These are phyloP conservation scores for Turritis glabra DNA, from an alignment of 345 rosid species.

Conservation along the genomic window DNA sequence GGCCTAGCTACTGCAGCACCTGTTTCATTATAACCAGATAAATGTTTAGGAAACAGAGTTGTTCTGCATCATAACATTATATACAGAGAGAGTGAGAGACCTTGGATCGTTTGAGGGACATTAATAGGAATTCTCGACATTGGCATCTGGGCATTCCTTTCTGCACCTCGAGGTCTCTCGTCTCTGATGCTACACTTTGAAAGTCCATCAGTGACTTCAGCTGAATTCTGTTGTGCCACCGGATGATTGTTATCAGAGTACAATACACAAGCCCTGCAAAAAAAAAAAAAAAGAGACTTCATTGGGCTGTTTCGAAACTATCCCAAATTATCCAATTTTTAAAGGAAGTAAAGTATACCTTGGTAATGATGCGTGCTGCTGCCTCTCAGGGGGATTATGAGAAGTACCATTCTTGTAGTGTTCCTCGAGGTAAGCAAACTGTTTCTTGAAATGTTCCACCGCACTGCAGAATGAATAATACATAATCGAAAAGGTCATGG, in stretches of 20 bases:
- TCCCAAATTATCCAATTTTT: background rate
- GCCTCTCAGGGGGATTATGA: slow-evolving; percentile 85
- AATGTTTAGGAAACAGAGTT: background rate
- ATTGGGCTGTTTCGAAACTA: background rate
- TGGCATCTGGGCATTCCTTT: slow-evolving; percentile 62
- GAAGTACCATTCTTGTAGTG: slow-evolving; percentile 84
- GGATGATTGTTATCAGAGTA: slow-evolving; percentile 61
- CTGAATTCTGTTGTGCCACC: slow-evolving; percentile 49
- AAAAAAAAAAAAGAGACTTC: background rate
- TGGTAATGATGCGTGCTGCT: slow-evolving; percentile 95
- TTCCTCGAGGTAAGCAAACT: slow-evolving; percentile 94
- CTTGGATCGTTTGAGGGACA: slow-evolving; percentile 74
- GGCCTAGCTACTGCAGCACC: slow-evolving; percentile 72
- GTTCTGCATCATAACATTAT: background rate
- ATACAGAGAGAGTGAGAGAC: slow-evolving; percentile 32
- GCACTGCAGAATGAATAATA: slow-evolving; percentile 58
- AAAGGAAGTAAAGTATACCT: slow-evolving; percentile 47
- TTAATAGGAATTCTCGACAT: slow-evolving; percentile 80
- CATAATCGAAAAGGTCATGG: slow-evolving; percentile 5
- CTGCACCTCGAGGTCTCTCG: slow-evolving; percentile 56
- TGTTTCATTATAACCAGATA: slow-evolving; percentile 43
- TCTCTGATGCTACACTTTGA: slow-evolving; percentile 88
- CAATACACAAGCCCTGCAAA: slow-evolving; percentile 76
- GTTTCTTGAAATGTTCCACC: slow-evolving; percentile 97
- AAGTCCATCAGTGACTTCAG: slow-evolving; percentile 64